Evolutionary conservation across 345 rosid species (phyloP), one percentile per base, ranked within the genome.

Genomic region (Rhizophora mangle): DNA sequence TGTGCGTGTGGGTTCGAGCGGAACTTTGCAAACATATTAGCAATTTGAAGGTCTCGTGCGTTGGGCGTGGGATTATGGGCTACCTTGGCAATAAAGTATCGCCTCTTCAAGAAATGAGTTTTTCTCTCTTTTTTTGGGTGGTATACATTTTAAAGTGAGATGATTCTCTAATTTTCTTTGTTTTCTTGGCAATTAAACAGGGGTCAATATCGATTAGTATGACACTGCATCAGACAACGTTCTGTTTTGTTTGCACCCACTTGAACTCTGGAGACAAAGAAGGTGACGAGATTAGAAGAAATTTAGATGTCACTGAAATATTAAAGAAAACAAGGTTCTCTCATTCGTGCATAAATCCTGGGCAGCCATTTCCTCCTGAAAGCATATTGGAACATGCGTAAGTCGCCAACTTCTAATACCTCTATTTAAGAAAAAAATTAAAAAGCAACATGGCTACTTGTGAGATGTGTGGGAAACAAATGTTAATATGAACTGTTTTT

Each of bases 51-150:
- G 97, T 94, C 63, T 91, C 98, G 0, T 87, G 95, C 18, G 95
- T 94, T 43, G 98, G 97, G 19, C 89, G 97, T 69, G 98, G 98
- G 56, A 83, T 94, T 66, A 91, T 94, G 98, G 97, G 97, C 20
- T 91, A 86, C 74, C 97, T 94, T 31, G 98, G 98, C 61, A 94
- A 94, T 60, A 94, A 94, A 96, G 98, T 91, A 30, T 57, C 84
- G 53, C 37, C 9, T 15, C 26, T 10, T 21, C 2, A 10, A 56
- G 29, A 21, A 21, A 9, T 30, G 5, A 8, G 43, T 20, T 43
- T 6, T 21, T 34, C 36, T 19, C 19, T 65, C 29, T 11, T 22
- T 55, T 43, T 43, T 13, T 3, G 0, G 49, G 49, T 43, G 5
- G 49, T 43, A 15, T 43, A 3, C 49, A 43, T 43, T 43, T 43